Evolutionary conservation across 257 asterid genomes (phyloP), one percentile per base, ranked within the genome.

Genomic region (Solanum pimpinellifolium): DNA sequence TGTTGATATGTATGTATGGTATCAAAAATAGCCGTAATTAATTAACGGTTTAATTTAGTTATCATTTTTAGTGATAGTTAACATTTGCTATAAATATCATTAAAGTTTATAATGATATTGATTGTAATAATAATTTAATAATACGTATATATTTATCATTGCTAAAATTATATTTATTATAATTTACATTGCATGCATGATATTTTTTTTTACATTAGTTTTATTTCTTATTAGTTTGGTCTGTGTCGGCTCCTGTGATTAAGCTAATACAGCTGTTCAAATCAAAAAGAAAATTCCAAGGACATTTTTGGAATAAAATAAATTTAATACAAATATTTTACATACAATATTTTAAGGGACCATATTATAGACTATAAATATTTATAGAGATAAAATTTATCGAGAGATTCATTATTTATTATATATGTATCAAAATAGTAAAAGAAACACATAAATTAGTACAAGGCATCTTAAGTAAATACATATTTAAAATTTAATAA

Each of bases 51-150:
- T 41, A 41, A 9, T 41, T 41, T 41, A 41, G 10, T 41, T 41
- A 9, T 9, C 11, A 41, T 7, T 9, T 41, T 41, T 41, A 7
- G 2, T 11, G 11, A 41, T 7, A 56, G 4, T 56, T 56, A 56
- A 18, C 0, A 20, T 0, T 56, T 1, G 3, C 9, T 56, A n/a
- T 56, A 20, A 2, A 20, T 56, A 1, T 7, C 0, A 4, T 20
- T 56, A 8, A 56, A 7, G 11, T 1, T 56, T 56, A 56, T 7
- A 56, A 0, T 0, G 25, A 56, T 20, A 7, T 56, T 2, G 5
- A 2, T 20, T 56, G 0, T 56, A 56, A 56, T 56, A 56, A 56
- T 20, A 20, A 20, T 56, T 56, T 56, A 56, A 1, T 0, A 20
- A 56, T 20, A 2, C 9, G 12, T 20, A 56, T 56, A 56, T 56